These are phyloP conservation scores for Cordyceps tenuipes DNA, from an alignment of 2,329 filamentous ascomycete genomes.

Conservation along the genomic window DNA sequence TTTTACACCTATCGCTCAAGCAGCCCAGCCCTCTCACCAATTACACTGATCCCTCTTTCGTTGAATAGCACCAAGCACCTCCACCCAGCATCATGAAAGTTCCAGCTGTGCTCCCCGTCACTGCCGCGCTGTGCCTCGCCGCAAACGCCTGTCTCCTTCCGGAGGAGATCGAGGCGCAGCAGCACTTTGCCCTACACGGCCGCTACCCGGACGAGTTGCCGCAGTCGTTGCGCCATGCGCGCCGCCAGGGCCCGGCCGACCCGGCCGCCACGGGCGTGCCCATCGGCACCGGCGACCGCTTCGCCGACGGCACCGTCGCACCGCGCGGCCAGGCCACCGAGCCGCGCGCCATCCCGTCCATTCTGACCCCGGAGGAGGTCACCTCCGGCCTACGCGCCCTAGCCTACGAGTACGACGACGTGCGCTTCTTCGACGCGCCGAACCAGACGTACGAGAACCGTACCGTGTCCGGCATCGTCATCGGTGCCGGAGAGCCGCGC, in stretches of 20 bases:
- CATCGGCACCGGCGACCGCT: slow-evolving; percentile 35
- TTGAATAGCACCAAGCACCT: background rate
- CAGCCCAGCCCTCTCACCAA: background rate
- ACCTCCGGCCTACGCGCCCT: slow-evolving; percentile 35
- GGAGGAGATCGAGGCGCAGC: slow-evolving; percentile 23
- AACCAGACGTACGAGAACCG: slow-evolving; percentile 35
- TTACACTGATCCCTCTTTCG: background rate
- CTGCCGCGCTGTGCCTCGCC: slow-evolving; percentile 17
- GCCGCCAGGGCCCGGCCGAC: slow-evolving; percentile 9
- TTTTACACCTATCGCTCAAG: no score
- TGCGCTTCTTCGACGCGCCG: slow-evolving; percentile 34
- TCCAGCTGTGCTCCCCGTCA: slow-evolving; percentile 13
- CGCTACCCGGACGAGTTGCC: background rate
- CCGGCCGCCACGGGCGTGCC: slow-evolving; percentile 21
- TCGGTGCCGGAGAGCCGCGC: slow-evolving; percentile 37
- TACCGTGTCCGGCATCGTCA: slow-evolving; percentile 31
- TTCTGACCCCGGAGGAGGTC: slow-evolving; percentile 39
- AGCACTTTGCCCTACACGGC: slow-evolving; percentile 3
- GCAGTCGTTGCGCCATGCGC: slow-evolving; percentile 1
- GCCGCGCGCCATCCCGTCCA: slow-evolving; percentile 30
- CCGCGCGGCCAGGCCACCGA: slow-evolving; percentile 26
- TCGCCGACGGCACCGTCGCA: slow-evolving; percentile 28
- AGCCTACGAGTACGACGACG: slow-evolving; percentile 28
- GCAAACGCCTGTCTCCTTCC: slow-evolving; percentile 30
- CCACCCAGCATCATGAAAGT: slow-evolving; percentile 21